Conservation (phyloP, 352 stramenopile genomes). For the Pythium rishiriense region DNA sequence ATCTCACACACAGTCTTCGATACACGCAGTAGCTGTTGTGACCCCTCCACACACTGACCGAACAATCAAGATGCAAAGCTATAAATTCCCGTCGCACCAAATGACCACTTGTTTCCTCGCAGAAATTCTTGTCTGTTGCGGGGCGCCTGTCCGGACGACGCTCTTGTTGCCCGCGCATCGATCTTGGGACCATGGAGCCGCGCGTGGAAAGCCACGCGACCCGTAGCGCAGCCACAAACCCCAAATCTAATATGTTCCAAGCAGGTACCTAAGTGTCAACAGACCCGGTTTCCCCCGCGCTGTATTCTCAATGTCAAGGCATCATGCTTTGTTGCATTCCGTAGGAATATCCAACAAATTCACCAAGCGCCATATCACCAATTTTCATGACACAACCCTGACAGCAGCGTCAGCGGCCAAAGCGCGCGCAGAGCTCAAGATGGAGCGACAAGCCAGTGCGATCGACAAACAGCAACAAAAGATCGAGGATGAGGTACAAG, state of each 20-base stretch:
- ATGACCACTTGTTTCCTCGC: neutral
- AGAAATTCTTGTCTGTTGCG: neutral
- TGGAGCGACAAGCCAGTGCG: constrained; percentile 60
- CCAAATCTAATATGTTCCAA: constrained; percentile 30
- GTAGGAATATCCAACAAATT: constrained; percentile 84
- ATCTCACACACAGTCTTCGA: too few relatives aligned
- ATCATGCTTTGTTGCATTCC: neutral
- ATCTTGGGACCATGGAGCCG: constrained; percentile 19
- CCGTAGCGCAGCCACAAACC: constrained; percentile 7
- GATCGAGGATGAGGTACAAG: constrained; percentile 67
- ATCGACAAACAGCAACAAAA: constrained; percentile 83
- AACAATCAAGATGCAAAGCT: neutral
- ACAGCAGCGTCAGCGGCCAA: constrained; percentile 69
- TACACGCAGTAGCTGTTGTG: neutral
- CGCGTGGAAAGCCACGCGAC: constrained; percentile 19
- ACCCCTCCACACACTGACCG: neutral
- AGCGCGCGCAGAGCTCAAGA: constrained; percentile 56
- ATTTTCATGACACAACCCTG: constrained; percentile 78
- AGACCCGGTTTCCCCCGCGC: too few relatives aligned
- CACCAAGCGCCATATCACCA: constrained; percentile 63
- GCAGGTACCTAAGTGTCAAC: constrained; percentile 20
- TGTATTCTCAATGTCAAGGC: neutral
- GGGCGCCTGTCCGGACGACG: neutral
- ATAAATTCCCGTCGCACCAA: neutral
- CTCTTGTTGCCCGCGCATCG: neutral